Conservation (phyloP, 1,284 basidiomycete genomes). For the Tausonia pullulans region DNA sequence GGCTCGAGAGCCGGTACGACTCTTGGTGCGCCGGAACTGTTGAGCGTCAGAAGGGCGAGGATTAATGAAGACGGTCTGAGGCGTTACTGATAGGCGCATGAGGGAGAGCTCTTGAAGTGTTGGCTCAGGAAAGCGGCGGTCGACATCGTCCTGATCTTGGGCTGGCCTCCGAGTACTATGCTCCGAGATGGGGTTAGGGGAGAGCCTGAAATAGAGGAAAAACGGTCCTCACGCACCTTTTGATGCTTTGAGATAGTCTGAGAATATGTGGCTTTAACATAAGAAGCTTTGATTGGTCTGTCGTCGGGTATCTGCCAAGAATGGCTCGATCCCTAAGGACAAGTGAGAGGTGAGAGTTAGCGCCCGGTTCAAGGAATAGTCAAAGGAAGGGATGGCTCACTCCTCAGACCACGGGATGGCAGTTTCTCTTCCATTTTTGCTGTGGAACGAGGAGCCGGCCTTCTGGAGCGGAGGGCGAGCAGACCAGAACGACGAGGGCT, state of each 20-base stretch:
- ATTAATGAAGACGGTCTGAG: slow-evolving; percentile 87
- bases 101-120: slow-evolving; percentile 41
- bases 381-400: neutral
- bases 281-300: neutral
- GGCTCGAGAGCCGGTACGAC: slow-evolving; percentile 17
- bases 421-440: no score
- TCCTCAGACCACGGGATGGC: neutral
- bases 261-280: neutral
- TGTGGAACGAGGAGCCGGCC: no score
- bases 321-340: no score
- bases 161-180: no score
- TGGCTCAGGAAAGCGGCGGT: no score
- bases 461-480: no score
- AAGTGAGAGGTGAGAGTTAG: neutral
- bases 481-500: slow-evolving; percentile 62
- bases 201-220: no score
- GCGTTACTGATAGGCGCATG: slow-evolving; percentile 73
- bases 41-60: slow-evolving; percentile 19
- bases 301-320: no score
- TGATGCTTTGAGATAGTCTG: neutral
- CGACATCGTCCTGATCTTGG: no score
- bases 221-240: no score
- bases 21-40: no score
- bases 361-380: neutral
- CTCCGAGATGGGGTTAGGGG: no score